These are phyloP conservation scores for Ascoidea rubescens DNA, from an alignment of 805 yeast genomes.

Conservation along the genomic window DNA sequence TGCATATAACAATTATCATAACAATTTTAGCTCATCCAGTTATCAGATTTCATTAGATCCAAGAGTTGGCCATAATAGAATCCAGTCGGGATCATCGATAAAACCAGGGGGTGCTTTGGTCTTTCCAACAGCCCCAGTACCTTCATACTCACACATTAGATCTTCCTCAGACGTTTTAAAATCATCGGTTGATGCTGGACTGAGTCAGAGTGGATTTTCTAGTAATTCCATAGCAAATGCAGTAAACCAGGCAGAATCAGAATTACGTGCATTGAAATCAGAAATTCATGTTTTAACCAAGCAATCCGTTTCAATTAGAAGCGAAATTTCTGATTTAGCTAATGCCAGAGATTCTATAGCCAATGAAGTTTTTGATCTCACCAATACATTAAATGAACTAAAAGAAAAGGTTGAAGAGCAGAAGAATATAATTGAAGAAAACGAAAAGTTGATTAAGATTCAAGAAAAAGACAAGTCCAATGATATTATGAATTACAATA, in stretches of 20 bases:
- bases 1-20: background rate
- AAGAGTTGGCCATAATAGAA: background rate
- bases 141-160: constrained; percentile 23
- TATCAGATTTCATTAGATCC: background rate
- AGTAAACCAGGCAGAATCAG: constrained; percentile 21
- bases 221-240: background rate
- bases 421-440: background rate
- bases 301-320: background rate
- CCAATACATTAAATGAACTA: background rate
- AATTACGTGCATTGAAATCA: constrained; percentile 21
- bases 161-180: constrained; percentile 30
- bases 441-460: too few species aligned
- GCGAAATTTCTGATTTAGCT: background rate
- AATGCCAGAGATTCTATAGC: background rate
- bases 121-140: constrained; percentile 28
- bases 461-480: too few species aligned
- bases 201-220: too few species aligned
- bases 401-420: background rate
- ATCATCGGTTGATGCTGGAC: constrained; percentile 17
- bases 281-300: constrained; percentile 25
- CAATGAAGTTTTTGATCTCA: background rate
- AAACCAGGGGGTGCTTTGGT: background rate
- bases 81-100: background rate
- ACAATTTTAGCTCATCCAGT: background rate
- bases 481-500: too few species aligned